Base-by-base conservation (phyloP, 1,139 yeast genomes). In the Taphrina communis region DNA sequence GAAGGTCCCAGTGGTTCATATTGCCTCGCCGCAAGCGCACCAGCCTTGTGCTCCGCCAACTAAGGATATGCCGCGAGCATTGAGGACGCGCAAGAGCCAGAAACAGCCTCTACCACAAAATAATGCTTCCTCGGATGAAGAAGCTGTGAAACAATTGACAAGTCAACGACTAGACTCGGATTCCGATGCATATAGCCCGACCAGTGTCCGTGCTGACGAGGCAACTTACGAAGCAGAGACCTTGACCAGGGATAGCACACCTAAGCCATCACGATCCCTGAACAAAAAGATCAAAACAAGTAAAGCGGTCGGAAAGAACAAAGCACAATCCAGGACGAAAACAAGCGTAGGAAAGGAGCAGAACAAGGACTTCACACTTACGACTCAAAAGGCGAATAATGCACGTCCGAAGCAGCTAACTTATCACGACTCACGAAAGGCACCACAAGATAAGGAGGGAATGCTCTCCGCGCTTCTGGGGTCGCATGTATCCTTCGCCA, bases 361-460 rank as follows among this genome's bases (percentile, higher is more conserved):
- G n/a, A n/a, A 5, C n/a, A 44, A 44, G 19, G 19, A 7, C 1
- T 4, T 17, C 4, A 44, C n/a, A n/a, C 8, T n/a, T 12, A 1
- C n/a, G 19, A n/a, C 8, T 7, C 4, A 44, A 17, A n/a, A 12
- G 12, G n/a, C 19, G 19, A 14, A 44, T 7, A 17, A 2, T 12
- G 19, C 53, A 21, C 53, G 36, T 6, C 8, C 11, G 8, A 9
- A 50, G 53, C 53, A 31, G 19, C n/a, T 6, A 21, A 50, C 36
- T 25, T 35, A 21, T 25, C 53, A 50, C 7, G 53, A 50, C 35
- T 50, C 53, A 4, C 53, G 53, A 11, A 50, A 50, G 36, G 53
- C 53, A 21, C 53, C 53, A 21, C 53, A 50, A 11, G 36, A 50
- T 19, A 58, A 58, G 25, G 62, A 58, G n/a, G 62, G 42, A 9